Evolutionary conservation across 164 flowering plant species (phyloP).

Genomic region (Magnolia sinica): DNA sequence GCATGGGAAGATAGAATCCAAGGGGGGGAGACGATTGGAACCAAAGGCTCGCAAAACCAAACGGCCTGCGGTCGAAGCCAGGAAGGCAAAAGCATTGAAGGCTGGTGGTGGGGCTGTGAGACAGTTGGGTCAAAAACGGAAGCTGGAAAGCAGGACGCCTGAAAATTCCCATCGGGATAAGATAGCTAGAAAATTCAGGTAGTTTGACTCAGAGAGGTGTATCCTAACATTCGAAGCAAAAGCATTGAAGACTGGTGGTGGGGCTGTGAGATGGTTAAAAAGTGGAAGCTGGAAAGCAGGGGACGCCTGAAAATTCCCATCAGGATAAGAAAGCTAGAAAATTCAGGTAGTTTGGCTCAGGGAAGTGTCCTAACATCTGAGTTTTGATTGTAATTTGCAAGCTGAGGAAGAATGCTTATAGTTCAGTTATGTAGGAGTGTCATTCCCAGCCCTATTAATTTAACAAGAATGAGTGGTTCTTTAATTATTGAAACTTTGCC

Average conservation of each 20-base stretch:
- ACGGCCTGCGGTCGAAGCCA: conserved; percentile 83
- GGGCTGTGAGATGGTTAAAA: conserved; percentile 33
- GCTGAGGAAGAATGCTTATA: neutral
- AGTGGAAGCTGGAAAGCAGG: conserved; percentile 52
- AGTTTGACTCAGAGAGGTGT: conserved; percentile 6
- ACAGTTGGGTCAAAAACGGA: conserved; percentile 48
- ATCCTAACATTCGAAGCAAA: conserved; percentile 27
- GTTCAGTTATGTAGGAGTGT: too few species aligned
- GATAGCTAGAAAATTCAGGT: conserved; percentile 37
- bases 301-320: conserved; percentile 45
- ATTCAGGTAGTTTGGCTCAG: conserved; percentile 18
- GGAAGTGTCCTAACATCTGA: neutral
- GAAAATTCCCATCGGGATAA: conserved; percentile 40
- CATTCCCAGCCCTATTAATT: too few species aligned
- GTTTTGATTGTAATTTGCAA: too few species aligned
- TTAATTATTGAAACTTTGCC: too few species aligned
- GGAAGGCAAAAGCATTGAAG: conserved; percentile 45
- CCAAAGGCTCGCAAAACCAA: conserved; percentile 32
- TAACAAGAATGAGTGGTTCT: too few species aligned
- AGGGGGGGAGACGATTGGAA: conserved; percentile 2
- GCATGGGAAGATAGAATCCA: conserved; percentile 8
- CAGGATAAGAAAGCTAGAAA: conserved; percentile 43
- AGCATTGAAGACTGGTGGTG: conserved; percentile 12
- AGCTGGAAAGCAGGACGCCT: conserved; percentile 51
- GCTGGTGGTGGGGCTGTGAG: conserved; percentile 27